Evolutionary conservation across 2,329 filamentous ascomycete genomes (phyloP).

Genomic region (Gaeumannomyces tritici): DNA sequence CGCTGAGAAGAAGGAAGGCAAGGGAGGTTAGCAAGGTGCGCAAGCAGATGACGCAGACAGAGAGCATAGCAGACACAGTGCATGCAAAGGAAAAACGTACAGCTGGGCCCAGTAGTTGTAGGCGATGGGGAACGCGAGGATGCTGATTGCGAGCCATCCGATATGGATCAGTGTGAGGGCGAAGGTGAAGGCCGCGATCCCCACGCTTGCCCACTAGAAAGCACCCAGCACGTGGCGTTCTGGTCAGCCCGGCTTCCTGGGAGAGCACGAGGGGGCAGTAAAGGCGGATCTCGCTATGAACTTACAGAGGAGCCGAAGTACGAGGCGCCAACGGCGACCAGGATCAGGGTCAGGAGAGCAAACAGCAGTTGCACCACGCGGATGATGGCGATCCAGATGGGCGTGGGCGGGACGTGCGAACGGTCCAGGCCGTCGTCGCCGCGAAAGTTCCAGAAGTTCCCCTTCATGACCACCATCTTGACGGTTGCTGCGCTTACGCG

Average conservation of each 20-base stretch:
- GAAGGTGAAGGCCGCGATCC: constrained; percentile 9
- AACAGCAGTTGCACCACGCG: constrained; percentile 9
- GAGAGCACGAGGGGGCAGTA: no score
- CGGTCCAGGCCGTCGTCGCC: constrained; percentile 8
- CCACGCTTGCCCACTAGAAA: background rate
- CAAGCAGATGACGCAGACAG: background rate
- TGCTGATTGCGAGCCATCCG: constrained; percentile 9
- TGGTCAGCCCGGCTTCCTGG: background rate
- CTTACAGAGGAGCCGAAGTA: background rate
- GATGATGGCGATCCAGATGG: constrained; percentile 10
- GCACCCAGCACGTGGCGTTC: background rate
- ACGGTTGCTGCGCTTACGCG: background rate
- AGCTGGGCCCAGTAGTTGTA: constrained; percentile 11
- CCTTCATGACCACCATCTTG: constrained; percentile 2
- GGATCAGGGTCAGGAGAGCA: constrained; percentile 1
- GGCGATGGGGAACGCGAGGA: constrained; percentile 3
- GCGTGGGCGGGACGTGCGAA: constrained; percentile 9
- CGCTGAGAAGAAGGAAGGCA: background rate
- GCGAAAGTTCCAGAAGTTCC: constrained; percentile 5
- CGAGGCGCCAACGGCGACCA: background rate
- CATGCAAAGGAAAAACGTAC: no score
- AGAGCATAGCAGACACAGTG: no score
- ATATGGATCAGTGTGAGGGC: constrained; percentile 11
- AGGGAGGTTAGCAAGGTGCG: background rate
- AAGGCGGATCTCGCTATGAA: background rate